A percentile compares a stretch with the other conserved stretches of the same genome.
Conservation (phyloP, 305 asterid species). For the Fraxinus dipetala region DNA sequence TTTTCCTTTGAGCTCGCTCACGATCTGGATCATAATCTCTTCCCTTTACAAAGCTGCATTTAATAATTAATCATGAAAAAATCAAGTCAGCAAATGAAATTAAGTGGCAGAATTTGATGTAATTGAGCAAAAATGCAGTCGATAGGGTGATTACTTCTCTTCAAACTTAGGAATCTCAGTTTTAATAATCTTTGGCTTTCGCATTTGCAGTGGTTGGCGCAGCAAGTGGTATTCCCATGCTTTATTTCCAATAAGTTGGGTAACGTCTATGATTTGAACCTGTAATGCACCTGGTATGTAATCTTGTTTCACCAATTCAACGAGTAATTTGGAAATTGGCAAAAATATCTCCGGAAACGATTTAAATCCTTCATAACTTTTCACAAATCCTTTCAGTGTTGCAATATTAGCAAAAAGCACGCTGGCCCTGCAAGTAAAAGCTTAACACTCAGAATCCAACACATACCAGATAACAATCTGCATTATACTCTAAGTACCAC, state of each 20-base stretch:
- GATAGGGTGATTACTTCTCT: constrained; percentile 49
- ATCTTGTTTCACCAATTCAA: constrained; percentile 48
- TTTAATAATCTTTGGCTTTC: constrained; percentile 69
- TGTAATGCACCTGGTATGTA: constrained; percentile 52
- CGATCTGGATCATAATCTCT: constrained; percentile 97
- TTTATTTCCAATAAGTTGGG: constrained; percentile 46
- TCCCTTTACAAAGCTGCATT: constrained; percentile 80
- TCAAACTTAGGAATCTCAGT: constrained; percentile 74
- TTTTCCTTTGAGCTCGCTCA: constrained; percentile 70
- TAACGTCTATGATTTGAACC: constrained; percentile 48
- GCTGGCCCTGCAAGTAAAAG: constrained; percentile 58
- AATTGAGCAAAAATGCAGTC: neutral
- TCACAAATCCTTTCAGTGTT: constrained; percentile 62
- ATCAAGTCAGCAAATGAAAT: neutral
- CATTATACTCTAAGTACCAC: neutral
- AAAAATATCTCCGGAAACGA: constrained; percentile 84
- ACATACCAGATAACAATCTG: neutral
- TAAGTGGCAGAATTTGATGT: neutral
- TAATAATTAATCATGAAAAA: neutral
- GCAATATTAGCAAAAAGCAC: constrained; percentile 53
- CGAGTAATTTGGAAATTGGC: constrained; percentile 54
- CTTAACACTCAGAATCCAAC: neutral
- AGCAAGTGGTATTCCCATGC: constrained; percentile 49
- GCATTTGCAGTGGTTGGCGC: constrained; percentile 67
- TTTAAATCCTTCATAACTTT: constrained; percentile 45